phyloP scores from a whole-genome alignment of 192 early-diverging fungal genomes.

The Pilobolus umbonatus region DNA sequence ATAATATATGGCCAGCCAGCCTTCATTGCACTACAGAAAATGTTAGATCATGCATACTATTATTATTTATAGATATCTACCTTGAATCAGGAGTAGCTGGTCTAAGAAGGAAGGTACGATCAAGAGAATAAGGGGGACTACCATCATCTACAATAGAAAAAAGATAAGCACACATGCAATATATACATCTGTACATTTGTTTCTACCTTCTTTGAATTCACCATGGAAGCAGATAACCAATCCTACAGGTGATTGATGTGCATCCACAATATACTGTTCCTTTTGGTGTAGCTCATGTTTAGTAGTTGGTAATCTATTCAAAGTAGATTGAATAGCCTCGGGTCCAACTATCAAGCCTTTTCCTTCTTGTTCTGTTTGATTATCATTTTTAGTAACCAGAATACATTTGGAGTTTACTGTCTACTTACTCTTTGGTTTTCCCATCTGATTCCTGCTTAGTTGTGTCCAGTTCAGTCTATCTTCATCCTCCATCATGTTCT shows the following conservation, averaged over 20 bases:
- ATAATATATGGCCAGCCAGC: conserved; percentile 31
- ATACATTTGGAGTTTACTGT: background rate
- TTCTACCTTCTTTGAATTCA: conserved; percentile 36
- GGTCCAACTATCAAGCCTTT: conserved; percentile 12
- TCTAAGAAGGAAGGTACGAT: conserved; percentile 43
- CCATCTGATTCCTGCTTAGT: conserved; percentile 14
- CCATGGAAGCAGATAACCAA: conserved; percentile 28
- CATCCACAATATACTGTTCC: conserved; percentile 38
- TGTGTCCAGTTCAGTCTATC: conserved; percentile 12
- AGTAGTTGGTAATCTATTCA: conserved; percentile 33
- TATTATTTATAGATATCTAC: conserved; percentile 1
- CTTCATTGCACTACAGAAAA: conserved; percentile 11
- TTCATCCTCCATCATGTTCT: conserved; percentile 21
- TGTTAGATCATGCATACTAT: background rate
- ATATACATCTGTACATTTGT: background rate
- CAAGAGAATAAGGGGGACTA: conserved; percentile 34
- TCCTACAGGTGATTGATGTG: conserved; percentile 39
- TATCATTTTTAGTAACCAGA: background rate
- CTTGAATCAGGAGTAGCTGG: conserved; percentile 34
- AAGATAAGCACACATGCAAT: background rate
- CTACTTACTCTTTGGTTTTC: conserved; percentile 18
- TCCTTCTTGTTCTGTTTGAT: conserved; percentile 1
- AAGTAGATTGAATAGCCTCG: conserved; percentile 13
- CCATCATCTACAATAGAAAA: background rate
- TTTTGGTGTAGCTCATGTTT: conserved; percentile 36